These are phyloP conservation scores for Candida maris DNA, from an alignment of 805 yeast species.

Conservation along the genomic window DNA sequence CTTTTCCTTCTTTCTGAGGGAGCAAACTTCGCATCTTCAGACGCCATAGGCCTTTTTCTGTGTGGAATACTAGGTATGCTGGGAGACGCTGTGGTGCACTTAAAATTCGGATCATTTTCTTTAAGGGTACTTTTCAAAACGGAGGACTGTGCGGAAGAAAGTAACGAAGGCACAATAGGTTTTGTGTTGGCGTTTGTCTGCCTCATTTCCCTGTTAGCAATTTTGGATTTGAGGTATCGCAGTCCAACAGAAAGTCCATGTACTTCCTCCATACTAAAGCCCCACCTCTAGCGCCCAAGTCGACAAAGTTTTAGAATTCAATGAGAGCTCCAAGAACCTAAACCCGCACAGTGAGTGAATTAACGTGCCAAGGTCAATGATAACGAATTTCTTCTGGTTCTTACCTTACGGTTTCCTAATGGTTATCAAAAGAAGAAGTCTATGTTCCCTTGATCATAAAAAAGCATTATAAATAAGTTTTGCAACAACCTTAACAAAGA, in stretches of 20 bases:
- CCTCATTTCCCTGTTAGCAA: constrained; percentile 17
- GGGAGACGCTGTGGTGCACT: constrained; percentile 1
- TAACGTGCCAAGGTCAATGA: too few species aligned
- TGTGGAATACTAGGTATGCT: constrained; percentile 4
- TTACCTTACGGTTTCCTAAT: too few species aligned
- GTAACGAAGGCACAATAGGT: constrained; percentile 4
- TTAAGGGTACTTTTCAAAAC: constrained; percentile 5
- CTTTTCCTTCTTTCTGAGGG: constrained; percentile 12
- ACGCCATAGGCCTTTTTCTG: constrained; percentile 4
- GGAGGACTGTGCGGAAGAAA: constrained; percentile 3
- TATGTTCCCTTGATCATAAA: too few species aligned
- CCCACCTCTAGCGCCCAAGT: too few species aligned
- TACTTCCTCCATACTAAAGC: constrained; percentile 23
- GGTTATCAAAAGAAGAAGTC: too few species aligned
- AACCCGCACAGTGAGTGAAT: too few species aligned
- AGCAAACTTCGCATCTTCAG: constrained; percentile 2
- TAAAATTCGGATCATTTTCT: constrained; percentile 11
- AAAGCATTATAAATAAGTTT: too few species aligned
- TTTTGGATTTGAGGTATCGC: constrained; percentile 21
- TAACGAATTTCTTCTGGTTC: too few species aligned
- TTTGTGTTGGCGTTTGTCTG: constrained; percentile 5
- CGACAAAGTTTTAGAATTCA: too few species aligned
- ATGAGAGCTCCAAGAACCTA: not conserved
- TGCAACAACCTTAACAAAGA: too few species aligned
- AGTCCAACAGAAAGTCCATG: constrained; percentile 21